phyloP scores from a whole-genome alignment of 2,329 filamentous ascomycete species.

The Ophiostoma perfectum region DNA sequence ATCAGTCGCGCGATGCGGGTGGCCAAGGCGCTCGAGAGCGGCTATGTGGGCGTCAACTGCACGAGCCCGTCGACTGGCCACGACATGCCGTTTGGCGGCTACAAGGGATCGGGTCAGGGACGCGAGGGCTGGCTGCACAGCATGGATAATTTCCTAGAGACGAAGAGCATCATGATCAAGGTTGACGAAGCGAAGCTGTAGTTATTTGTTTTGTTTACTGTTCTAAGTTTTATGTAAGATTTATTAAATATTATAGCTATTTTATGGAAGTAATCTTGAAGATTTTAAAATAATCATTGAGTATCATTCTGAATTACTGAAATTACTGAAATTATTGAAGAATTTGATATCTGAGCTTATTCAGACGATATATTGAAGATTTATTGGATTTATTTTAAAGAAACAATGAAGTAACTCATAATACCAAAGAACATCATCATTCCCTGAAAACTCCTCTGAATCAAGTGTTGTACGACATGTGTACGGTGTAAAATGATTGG shows the following conservation, averaged over 20 bases:
- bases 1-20: constrained; percentile 36
- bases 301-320: no score
- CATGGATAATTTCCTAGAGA: constrained; percentile 34
- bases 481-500: constrained; percentile 8
- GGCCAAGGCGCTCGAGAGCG: constrained; percentile 46
- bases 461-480: neutral
- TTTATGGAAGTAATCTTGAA: no score
- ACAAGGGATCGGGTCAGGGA: constrained; percentile 37
- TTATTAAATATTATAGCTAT: no score
- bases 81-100: constrained; percentile 40
- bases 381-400: no score
- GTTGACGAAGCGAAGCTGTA: constrained; percentile 20
- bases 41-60: constrained; percentile 50
- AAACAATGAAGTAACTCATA: no score
- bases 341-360: no score
- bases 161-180: constrained; percentile 31
- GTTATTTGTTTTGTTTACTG: neutral
- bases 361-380: no score
- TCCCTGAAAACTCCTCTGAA: no score
- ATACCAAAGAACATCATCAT: no score
- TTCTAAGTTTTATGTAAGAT: neutral
- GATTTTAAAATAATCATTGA: no score
- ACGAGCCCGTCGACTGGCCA: constrained; percentile 34
- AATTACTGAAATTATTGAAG: no score
- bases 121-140: constrained; percentile 35